Conservation (phyloP, 192 early-diverging fungal species). For the Rhizophagus prolifer region DNA sequence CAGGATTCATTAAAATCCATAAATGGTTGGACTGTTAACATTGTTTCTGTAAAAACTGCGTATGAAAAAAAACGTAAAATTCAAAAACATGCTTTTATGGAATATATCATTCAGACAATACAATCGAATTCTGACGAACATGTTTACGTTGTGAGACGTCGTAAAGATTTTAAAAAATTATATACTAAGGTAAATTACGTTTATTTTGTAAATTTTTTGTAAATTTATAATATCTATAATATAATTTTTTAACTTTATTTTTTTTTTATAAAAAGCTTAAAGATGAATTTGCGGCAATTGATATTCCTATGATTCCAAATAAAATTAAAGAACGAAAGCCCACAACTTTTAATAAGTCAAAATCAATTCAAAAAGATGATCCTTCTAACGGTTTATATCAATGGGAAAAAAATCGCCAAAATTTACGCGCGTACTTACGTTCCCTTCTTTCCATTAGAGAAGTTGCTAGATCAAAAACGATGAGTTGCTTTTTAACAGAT, state of each 20-base stretch:
- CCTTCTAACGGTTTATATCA: constrained; percentile 9
- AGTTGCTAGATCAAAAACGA: constrained; percentile 33
- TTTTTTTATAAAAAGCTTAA: constrained; percentile 34
- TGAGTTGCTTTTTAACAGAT: constrained; percentile 44
- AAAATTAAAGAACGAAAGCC: constrained; percentile 37
- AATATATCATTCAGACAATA: constrained; percentile 45
- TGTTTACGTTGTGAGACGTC: constrained; percentile 43
- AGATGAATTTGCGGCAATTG: constrained; percentile 43
- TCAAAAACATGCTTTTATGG: constrained; percentile 3
- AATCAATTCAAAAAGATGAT: constrained; percentile 1
- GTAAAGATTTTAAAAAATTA: constrained; percentile 48
- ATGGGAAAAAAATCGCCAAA: constrained; percentile 53
- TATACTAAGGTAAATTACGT: constrained; percentile 37
- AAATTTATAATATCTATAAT: neutral
- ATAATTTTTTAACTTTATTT: neutral
- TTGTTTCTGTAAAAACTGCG: constrained; percentile 43
- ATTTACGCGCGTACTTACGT: constrained; percentile 45
- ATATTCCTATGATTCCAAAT: constrained; percentile 46
- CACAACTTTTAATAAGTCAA: constrained; percentile 9
- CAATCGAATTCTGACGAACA: constrained; percentile 32
- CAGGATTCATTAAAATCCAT: constrained; percentile 26
- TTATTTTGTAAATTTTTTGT: neutral
- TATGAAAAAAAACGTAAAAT: constrained; percentile 31
- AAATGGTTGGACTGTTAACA: constrained; percentile 46
- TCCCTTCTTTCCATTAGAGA: constrained; percentile 35